phyloP scores from a whole-genome alignment of 768 basidiomycete genomes.

The Boletus edulis region DNA sequence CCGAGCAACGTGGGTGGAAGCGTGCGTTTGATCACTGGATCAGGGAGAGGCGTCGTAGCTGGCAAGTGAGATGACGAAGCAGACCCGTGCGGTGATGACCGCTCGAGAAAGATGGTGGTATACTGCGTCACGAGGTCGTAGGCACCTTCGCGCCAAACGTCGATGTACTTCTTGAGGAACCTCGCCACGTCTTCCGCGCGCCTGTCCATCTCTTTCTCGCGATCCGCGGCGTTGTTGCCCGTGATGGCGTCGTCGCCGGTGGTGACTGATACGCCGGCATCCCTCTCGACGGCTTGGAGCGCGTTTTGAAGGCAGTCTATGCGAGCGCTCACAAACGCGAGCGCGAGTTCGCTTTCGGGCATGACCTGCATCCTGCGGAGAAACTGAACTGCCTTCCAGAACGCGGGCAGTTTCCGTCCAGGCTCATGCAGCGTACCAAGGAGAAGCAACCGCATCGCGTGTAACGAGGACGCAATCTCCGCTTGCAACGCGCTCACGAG shows the following conservation, averaged over 20 bases:
- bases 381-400: conserved; percentile 89
- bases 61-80: conserved; percentile 18
- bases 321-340: conserved; percentile 79
- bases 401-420: conserved; percentile 76
- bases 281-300: conserved; percentile 50
- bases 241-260: conserved; percentile 12
- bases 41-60: conserved; percentile 18
- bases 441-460: conserved; percentile 72
- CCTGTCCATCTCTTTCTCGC: conserved; percentile 49
- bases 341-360: conserved; percentile 74
- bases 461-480: conserved; percentile 64
- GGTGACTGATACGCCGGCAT: conserved; percentile 36
- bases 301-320: conserved; percentile 58
- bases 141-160: conserved; percentile 87
- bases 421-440: conserved; percentile 78
- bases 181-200: conserved; percentile 71
- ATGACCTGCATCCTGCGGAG: conserved; percentile 77
- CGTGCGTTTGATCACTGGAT: conserved; percentile 29
- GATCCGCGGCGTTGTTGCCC: conserved; percentile 25
- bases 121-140: conserved; percentile 92
- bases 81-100: conserved; percentile 36
- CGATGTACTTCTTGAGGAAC: conserved; percentile 84
- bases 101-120: conserved; percentile 84
- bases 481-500: conserved; percentile 51
- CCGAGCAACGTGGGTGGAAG: conserved; percentile 32